These are phyloP conservation scores for Triticum dicoccoides DNA, from an alignment of 176 grass and related monocot genomes.

Conservation along the genomic window DNA sequence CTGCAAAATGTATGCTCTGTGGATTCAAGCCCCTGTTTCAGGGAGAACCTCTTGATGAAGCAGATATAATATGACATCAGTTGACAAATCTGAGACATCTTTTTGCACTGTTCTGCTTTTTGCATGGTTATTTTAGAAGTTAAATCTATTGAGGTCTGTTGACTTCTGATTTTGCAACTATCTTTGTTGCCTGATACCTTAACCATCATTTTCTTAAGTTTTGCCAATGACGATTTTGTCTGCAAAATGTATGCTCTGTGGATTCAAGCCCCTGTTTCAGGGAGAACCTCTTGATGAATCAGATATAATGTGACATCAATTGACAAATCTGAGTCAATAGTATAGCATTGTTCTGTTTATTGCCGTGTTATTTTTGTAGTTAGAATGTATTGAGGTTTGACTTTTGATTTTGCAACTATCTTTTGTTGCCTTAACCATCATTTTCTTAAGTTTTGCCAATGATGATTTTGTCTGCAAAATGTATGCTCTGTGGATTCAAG, in stretches of 20 bases:
- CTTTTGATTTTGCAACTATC: not conserved
- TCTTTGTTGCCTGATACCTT: not conserved
- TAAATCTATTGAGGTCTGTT: too few species aligned
- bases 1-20: slow-evolving; percentile 56
- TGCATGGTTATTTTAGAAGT: not conserved
- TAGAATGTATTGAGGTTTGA: not conserved
- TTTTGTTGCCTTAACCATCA: not conserved
- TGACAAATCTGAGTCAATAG: too few species aligned
- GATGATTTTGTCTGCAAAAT: slow-evolving; percentile 31
- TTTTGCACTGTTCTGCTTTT: not conserved
- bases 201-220: too few species aligned
- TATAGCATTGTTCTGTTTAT: not conserved
- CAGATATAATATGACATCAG: slow-evolving; percentile 26
- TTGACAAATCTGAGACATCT: not conserved
- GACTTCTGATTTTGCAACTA: not conserved
- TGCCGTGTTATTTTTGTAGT: not conserved
- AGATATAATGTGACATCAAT: too few species aligned
- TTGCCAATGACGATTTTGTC: too few species aligned
- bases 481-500: slow-evolving; percentile 44
- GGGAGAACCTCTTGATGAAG: slow-evolving; percentile 51
- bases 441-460: not conserved
- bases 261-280: too few species aligned
- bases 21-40: slow-evolving; percentile 41
- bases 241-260: too few species aligned
- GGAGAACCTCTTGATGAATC: too few species aligned